phyloP scores from a whole-genome alignment of 129 eudicot species.

The Escallonia rubra region DNA sequence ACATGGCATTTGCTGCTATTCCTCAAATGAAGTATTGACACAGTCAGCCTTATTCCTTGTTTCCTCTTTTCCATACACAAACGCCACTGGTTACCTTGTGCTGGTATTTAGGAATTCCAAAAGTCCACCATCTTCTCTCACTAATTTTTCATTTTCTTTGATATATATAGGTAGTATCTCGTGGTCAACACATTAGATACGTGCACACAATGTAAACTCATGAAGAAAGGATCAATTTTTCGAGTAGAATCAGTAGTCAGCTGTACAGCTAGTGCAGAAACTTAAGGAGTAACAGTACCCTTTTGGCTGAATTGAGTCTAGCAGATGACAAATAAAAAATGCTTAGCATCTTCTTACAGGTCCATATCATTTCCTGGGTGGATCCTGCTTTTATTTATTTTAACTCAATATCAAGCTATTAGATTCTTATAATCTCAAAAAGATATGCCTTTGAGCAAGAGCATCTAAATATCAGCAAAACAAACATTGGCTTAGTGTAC shows the following conservation, averaged over 20 bases:
- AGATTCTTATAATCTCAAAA: too few relatives aligned
- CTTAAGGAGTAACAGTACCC: not conserved
- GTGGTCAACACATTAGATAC: not conserved
- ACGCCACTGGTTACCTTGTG: slow-evolving; percentile 4
- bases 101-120: slow-evolving; percentile 10
- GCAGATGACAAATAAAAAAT: not conserved
- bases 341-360: not conserved
- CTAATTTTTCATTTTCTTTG: not conserved
- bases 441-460: too few relatives aligned
- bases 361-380: not conserved
- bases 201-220: not conserved
- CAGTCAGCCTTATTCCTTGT: not conserved
- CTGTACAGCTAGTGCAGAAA: not conserved
- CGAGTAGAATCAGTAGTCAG: not conserved
- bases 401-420: too few relatives aligned
- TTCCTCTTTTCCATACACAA: not conserved
- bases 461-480: too few relatives aligned
- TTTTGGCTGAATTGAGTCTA: not conserved
- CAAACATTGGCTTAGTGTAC: too few relatives aligned
- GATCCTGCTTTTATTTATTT: not conserved
- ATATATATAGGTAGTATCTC: not conserved
- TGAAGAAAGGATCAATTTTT: not conserved
- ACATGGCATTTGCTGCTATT: slow-evolving; percentile 14
- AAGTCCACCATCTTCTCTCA: not conserved
- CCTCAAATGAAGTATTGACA: slow-evolving; percentile 15